Base-by-base conservation (phyloP, 2,329 filamentous ascomycete species). In the Neofusicoccum parvum region DNA sequence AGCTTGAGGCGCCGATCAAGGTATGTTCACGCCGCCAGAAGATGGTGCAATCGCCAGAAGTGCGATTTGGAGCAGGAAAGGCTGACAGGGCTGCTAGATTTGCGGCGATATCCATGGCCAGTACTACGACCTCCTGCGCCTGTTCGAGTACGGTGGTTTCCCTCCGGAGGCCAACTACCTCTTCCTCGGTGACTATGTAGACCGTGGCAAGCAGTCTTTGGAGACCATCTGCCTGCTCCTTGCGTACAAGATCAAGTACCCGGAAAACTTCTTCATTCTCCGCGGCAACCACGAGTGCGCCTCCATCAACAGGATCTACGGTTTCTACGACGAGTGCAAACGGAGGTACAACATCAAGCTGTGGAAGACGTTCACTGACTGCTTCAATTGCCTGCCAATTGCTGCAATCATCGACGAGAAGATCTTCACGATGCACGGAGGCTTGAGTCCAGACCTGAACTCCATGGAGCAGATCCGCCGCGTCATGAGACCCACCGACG, bases 251-350 rank as follows among this genome's bases (percentile, higher is more conserved):
- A 96, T 99, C 87, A 98, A 98, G 85, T 98, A 97, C 79, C 95
- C 95, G 56, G 95, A 99, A 83, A 99, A 99, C 85, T 98, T 99
- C 84, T 99, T 99, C 85, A 91, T 99, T 71, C 88, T 99, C 67
- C 92, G 95, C 72, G 95, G 95, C 69, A 99, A 99, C 85, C 95
- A 99, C 85, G 95, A 99, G 82, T 98, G 95, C 82, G 95, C 95
- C 67, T 96, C 92, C 62, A 96, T 99, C 85, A 99, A 96, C 85
- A 92, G 95, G 77, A 96, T 98, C 81, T 99, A 99, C 80, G 95
- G 95, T 67, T 99, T 99, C 85, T 99, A 99, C 85, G 95, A 99
- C 77, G 94, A 99, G 82, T 99, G 94, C 89, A 99, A 99, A 86
- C 90, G 95, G 77, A 88, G 94, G 73, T 98, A 96, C 85, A 99